phyloP scores from a whole-genome alignment of 495 filamentous ascomycete species.

The Aspergillus homomorphus region DNA sequence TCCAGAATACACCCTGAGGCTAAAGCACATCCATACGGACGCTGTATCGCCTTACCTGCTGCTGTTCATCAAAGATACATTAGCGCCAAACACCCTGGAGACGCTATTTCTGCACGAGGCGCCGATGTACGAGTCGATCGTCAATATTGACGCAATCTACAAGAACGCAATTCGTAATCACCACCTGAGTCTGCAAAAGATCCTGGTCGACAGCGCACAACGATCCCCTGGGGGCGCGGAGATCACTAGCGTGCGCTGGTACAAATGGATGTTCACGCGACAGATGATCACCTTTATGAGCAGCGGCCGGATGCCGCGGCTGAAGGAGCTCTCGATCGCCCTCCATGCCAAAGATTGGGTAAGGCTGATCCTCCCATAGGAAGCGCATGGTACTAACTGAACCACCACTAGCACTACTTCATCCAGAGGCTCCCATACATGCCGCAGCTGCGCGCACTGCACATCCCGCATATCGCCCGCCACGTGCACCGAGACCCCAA shows the following conservation, averaged over 20 bases:
- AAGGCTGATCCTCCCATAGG: too few relatives aligned
- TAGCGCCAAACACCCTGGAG: conserved; percentile 83
- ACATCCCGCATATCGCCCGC: conserved; percentile 71
- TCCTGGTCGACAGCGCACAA: conserved; percentile 74
- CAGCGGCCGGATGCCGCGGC: conserved; percentile 73
- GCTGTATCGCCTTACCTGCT: conserved; percentile 74
- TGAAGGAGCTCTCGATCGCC: conserved; percentile 73
- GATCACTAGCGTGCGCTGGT: conserved; percentile 48
- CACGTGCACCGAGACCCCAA: conserved; percentile 56
- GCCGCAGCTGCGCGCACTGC: conserved; percentile 70
- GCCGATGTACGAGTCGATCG: conserved; percentile 49
- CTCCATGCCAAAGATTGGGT: conserved; percentile 88
- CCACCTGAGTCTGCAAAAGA: conserved; percentile 66
- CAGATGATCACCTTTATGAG: conserved; percentile 76
- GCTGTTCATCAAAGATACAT: conserved; percentile 76
- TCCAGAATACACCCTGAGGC: conserved; percentile 63
- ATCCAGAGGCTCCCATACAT: conserved; percentile 77
- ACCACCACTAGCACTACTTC: conserved; percentile 83
- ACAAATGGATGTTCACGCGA: conserved; percentile 73
- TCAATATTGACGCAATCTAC: conserved; percentile 74
- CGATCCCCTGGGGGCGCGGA: conserved; percentile 35
- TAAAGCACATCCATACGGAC: conserved; percentile 84
- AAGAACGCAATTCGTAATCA: conserved; percentile 71
- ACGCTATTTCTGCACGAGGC: conserved; percentile 81
- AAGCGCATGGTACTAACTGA: too few relatives aligned